A percentile compares a stretch with the other conserved stretches of the same genome.
These are phyloP conservation scores for Circinella minor DNA, from an alignment of 371 early-diverging fungal species.

Conservation along the genomic window DNA sequence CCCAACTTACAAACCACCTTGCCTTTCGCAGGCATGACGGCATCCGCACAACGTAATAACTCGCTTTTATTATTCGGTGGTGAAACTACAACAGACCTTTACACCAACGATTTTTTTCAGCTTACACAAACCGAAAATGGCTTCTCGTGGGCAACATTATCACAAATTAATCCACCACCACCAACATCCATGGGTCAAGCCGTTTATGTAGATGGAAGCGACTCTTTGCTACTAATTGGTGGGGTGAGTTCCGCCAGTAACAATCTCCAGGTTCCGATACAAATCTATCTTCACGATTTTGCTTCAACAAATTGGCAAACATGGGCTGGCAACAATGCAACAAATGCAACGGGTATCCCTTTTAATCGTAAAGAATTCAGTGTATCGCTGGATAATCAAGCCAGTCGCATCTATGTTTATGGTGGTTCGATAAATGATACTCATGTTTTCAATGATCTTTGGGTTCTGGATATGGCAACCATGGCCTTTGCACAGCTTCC, in stretches of 20 bases:
- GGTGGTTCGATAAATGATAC: constrained; percentile 30
- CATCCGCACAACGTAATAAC: constrained; percentile 26
- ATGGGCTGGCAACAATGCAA: constrained; percentile 3
- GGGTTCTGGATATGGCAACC: constrained; percentile 28
- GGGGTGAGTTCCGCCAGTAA: constrained; percentile 13
- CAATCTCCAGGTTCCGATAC: constrained; percentile 18
- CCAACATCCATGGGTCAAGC: constrained; percentile 21
- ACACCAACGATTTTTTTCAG: constrained; percentile 28
- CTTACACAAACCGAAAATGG: constrained; percentile 22
- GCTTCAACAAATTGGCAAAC: constrained; percentile 20
- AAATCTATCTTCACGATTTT: constrained; percentile 25
- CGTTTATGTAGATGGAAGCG: constrained; percentile 18
- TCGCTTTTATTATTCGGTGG: constrained; percentile 40
- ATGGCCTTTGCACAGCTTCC: constrained; percentile 25
- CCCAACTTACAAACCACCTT: constrained; percentile 20
- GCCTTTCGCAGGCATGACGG: constrained; percentile 38
- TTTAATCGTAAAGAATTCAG: constrained; percentile 28
- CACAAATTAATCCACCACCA: constrained; percentile 28
- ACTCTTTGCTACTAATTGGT: constrained; percentile 23
- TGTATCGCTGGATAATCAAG: constrained; percentile 24
- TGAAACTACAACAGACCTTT: constrained; percentile 28
- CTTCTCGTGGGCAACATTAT: constrained; percentile 27
- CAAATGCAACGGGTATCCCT: constrained; percentile 22
- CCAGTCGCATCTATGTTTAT: constrained; percentile 30
- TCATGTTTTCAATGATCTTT: constrained; percentile 29